Evolutionary conservation across 1,284 basidiomycete genomes (phyloP), one percentile per base, ranked within the genome.

Genomic region (Sporisorium graminicola): DNA sequence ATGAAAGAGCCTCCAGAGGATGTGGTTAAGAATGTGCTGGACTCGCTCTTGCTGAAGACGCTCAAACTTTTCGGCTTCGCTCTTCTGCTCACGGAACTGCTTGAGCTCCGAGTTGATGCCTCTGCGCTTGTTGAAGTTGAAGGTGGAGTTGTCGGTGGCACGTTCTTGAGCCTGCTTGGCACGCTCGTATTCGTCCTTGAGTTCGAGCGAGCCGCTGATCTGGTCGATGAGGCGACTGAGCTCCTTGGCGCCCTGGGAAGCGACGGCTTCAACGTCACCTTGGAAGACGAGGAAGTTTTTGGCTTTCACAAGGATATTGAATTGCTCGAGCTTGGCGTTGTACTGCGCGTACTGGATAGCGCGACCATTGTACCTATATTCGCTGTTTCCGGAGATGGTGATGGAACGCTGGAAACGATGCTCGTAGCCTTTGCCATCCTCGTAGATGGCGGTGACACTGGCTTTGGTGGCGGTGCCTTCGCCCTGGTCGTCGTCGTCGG

Each of bases 201-300:
- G 90, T 81, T 98, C 96, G 40, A 96, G 89, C 10, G 84, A 85
- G 31, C 85, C 85, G 47, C 78, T 94, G 76, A 99, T 98, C 84
- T 98, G 94, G 80, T 99, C 97, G 55, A 99, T 93, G 49, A 99
- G 90, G 40, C 90, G 90, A 1, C 95, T 91, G 24, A 99, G 90
- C 77, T 97, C 94, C 77, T 92, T 92, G 10, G 95, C 90, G 1
- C 94, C 95, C 83, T 99, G 97, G 9, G 94, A 94, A 0, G 97
- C 97, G 51, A 99, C 94, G 2, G 94, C 94, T 87, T 99, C 97
- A 42, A 99, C 97, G 85, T 99, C 97, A 61, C 97, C 97, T 86
- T 85, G 84, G 87, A 99, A 99, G n/a, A 99, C 97, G 60, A 99
- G 91, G 84, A 99, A 99, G 88, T 99, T 99, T 88, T 98, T 98